Percentiles rank a stretch among this genome's conserved stretches.
Evolutionary conservation across 2,329 filamentous ascomycete species (phyloP).

Genomic region (Cryphonectria radicalis): DNA sequence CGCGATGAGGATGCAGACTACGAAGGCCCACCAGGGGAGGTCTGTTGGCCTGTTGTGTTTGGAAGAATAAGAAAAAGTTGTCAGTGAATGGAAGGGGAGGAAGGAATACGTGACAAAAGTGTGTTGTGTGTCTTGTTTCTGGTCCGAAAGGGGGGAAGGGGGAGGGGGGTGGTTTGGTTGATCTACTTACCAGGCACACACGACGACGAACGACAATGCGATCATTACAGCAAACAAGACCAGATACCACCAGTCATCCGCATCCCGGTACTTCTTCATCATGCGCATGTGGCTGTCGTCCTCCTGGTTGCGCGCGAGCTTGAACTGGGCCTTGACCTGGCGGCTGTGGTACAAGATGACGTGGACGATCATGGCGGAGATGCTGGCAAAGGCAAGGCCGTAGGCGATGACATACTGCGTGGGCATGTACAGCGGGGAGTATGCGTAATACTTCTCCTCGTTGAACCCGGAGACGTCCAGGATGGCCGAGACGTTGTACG

Average conservation of each 20-base stretch:
- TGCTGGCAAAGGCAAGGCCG: conserved; percentile 69
- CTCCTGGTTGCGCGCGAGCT: conserved; percentile 58
- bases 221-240: conserved; percentile 58
- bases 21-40: conserved; percentile 61
- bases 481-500: conserved; percentile 66
- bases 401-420: conserved; percentile 65
- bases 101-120: not conserved
- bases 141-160: too few relatives aligned
- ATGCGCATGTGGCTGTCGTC: conserved; percentile 64
- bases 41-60: conserved; percentile 46
- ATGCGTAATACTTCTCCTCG: conserved; percentile 62
- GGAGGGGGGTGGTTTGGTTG: too few relatives aligned
- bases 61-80: not conserved
- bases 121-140: too few relatives aligned
- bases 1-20: conserved; percentile 61
- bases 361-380: conserved; percentile 63
- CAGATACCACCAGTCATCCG: conserved; percentile 63
- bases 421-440: conserved; percentile 68
- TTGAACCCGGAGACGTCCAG: conserved; percentile 62
- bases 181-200: conserved; percentile 49
- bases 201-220: conserved; percentile 57
- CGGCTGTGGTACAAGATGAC: conserved; percentile 59
- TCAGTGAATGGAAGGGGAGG: not conserved
- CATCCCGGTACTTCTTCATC: conserved; percentile 65
- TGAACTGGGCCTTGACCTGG: conserved; percentile 60